Evolutionary conservation across 2,329 filamentous ascomycete genomes (phyloP), one percentile per base, ranked within the genome.

Genomic region (Epichloe gansuensis): DNA sequence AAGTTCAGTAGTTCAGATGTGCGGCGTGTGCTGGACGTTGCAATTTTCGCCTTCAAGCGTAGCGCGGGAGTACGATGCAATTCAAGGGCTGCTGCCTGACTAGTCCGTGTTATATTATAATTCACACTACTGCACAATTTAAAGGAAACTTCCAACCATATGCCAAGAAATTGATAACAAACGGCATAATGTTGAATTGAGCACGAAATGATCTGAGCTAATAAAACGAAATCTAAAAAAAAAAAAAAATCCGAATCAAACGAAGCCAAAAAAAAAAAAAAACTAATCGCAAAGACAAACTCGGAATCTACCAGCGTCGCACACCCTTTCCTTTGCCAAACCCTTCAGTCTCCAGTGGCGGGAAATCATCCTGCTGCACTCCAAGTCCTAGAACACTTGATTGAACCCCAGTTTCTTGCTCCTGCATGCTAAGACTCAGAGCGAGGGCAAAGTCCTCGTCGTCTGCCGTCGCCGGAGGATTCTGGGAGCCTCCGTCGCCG

Each of bases 381-480:
- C 49, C 58, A 4, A 57, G 53, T 31, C n/a, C 45, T 9, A 13
- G 28, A 17, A 9, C 39, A 3, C 12, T n/a, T 3, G 21, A 31
- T 15, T 6, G 12, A 7, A 12, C 5, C 15, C 7, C 48, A 38
- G 9, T 67, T 58, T 72, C 65, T 52, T 77, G 73, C 56, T 83
- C 78, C 43, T 77, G 74, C 57, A 83, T 68, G 58, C 82, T 85
- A 23, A 85, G 67, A 55, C 74, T 73, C 48, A 85, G 63, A 2
- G 82, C 82, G 38, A 82, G 68, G 51, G 81, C 78, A 46, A 85
- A 58, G 58, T 84, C 82, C 49, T 78, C 77, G 46, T 82, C 78
- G 12, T 66, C 65, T 0, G 55, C 55, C 2, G 60, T 54, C 1
- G 54, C 44, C 5, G 34, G 12, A 8, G 5, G 2, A 35, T 17